These are phyloP conservation scores for Cenococcum geophilum DNA, from an alignment of 495 filamentous ascomycete species.

Conservation along the genomic window DNA sequence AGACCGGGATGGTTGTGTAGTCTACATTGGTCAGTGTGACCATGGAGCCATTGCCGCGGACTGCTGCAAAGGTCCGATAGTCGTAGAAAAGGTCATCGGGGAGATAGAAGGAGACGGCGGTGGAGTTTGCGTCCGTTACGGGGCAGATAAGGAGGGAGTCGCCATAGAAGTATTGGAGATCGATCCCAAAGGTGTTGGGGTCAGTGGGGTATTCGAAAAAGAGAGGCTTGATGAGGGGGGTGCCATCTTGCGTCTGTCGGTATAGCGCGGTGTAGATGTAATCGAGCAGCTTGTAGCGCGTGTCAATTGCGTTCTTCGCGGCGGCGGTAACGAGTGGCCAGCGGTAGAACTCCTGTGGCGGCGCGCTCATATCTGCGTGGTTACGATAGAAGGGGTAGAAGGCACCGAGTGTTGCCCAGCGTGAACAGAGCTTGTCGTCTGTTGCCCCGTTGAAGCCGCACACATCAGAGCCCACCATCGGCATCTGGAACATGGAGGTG, in stretches of 20 bases:
- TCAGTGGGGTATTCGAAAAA: constrained; percentile 70
- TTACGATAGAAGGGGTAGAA: constrained; percentile 83
- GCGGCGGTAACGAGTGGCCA: constrained; percentile 59
- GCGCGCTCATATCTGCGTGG: constrained; percentile 52
- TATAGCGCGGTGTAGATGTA: constrained; percentile 76
- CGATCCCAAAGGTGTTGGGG: constrained; percentile 52
- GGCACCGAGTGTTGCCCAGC: constrained; percentile 74
- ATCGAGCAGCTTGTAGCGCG: constrained; percentile 68
- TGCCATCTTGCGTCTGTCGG: constrained; percentile 57
- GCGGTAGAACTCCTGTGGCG: constrained; percentile 70
- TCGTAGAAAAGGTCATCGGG: constrained; percentile 74
- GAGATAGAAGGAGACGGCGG: constrained; percentile 63
- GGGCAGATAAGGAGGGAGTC: constrained; percentile 63
- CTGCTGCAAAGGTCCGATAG: constrained; percentile 55
- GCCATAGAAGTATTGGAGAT: constrained; percentile 72
- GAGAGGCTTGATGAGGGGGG: constrained; percentile 61
- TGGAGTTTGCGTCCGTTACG: constrained; percentile 58
- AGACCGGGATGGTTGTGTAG: constrained; percentile 65
- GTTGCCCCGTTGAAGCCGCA: constrained; percentile 70
- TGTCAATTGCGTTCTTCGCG: constrained; percentile 64
- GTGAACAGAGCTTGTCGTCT: constrained; percentile 70
- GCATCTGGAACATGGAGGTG: constrained; percentile 73
- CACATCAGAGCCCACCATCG: constrained; percentile 78
- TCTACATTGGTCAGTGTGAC: constrained; percentile 51
- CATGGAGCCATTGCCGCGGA: constrained; percentile 52